phyloP scores from a whole-genome alignment of 2,329 filamentous ascomycete species.

The Mycosphaerella arachidis region DNA sequence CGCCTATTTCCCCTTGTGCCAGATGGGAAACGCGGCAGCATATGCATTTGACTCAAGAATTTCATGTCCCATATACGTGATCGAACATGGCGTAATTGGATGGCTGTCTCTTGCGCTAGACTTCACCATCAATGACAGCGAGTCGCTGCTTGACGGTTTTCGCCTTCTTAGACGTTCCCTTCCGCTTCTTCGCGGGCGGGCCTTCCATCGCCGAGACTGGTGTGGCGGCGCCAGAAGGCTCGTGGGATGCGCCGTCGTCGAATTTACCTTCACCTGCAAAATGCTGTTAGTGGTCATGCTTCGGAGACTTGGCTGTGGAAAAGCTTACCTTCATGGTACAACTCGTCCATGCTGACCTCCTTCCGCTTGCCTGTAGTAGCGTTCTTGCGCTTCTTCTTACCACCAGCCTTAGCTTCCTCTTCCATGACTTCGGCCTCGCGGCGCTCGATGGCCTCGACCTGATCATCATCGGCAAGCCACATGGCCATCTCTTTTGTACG shows the following conservation, averaged over 20 bases:
- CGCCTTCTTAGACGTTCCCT: conserved; percentile 48
- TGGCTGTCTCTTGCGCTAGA: conserved; percentile 4
- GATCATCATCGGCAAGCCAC: conserved; percentile 97
- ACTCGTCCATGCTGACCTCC: conserved; percentile 75
- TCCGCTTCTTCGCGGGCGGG: conserved; percentile 55
- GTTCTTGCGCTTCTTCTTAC: conserved; percentile 47
- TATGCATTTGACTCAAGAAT: not conserved
- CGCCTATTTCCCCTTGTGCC: too few species aligned
- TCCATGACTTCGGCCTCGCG: conserved; percentile 81
- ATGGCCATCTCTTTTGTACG: conserved; percentile 96
- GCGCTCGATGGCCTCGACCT: conserved; percentile 87
- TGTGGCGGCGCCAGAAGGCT: conserved; percentile 80
- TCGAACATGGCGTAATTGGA: not conserved
- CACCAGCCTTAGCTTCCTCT: conserved; percentile 56
- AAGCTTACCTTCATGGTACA: conserved; percentile 89
- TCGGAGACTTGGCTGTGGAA: not conserved
- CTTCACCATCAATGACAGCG: conserved; percentile 45
- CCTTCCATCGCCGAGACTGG: conserved; percentile 55
- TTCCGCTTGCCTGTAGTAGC: conserved; percentile 52
- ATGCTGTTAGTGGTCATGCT: conserved; percentile 9
- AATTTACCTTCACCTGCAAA: conserved; percentile 86
- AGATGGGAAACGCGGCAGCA: too few species aligned
- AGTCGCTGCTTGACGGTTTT: conserved; percentile 48
- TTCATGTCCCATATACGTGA: not conserved
- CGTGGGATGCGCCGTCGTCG: conserved; percentile 79